Percentiles rank a stretch among this genome's conserved stretches.
Conservation (phyloP, 2,329 filamentous ascomycete species). For the Aspergillus nomiae region DNA sequence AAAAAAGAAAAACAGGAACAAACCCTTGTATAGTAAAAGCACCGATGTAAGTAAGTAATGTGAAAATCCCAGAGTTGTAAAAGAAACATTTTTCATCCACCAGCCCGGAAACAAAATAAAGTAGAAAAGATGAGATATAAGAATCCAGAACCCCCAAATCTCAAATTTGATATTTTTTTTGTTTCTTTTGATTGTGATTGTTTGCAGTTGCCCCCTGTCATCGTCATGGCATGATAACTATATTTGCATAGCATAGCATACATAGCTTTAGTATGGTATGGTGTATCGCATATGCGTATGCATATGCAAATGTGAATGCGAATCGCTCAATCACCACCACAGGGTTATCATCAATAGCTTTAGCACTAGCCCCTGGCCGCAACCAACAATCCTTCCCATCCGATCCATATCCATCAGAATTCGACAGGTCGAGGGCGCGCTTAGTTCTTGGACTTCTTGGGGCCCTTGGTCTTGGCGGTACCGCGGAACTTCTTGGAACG, state of each 20-base stretch:
- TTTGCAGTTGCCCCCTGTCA: slow-evolving; percentile 8
- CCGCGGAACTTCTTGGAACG: slow-evolving; percentile 97
- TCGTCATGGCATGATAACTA: slow-evolving; percentile 14
- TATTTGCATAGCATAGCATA: slow-evolving; percentile 12
- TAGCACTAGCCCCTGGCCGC: slow-evolving; percentile 24
- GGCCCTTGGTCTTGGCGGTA: slow-evolving; percentile 97
- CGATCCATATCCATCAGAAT: slow-evolving; percentile 19
- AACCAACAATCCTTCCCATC: slow-evolving; percentile 19
- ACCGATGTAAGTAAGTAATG: slow-evolving; percentile 4
- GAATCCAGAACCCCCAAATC: slow-evolving; percentile 7
- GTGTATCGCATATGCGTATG: slow-evolving; percentile 1
- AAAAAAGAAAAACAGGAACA: background rate
- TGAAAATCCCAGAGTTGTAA: slow-evolving; percentile 1
- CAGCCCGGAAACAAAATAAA: slow-evolving; percentile 4
- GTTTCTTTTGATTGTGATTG: slow-evolving; percentile 9
- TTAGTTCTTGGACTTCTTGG: slow-evolving; percentile 89
- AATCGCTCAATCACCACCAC: slow-evolving; percentile 10
- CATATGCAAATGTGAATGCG: slow-evolving; percentile 3
- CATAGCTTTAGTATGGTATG: slow-evolving; percentile 3
- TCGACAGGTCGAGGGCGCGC: slow-evolving; percentile 37
- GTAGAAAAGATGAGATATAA: slow-evolving; percentile 6
- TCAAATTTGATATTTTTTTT: slow-evolving; percentile 10
- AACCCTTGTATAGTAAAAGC: slow-evolving; percentile 1
- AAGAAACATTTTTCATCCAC: slow-evolving; percentile 6
- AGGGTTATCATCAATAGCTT: slow-evolving; percentile 23